These are phyloP conservation scores for Borovskyia barvae DNA, from an alignment of 208 protist genomes.

Conservation along the genomic window DNA sequence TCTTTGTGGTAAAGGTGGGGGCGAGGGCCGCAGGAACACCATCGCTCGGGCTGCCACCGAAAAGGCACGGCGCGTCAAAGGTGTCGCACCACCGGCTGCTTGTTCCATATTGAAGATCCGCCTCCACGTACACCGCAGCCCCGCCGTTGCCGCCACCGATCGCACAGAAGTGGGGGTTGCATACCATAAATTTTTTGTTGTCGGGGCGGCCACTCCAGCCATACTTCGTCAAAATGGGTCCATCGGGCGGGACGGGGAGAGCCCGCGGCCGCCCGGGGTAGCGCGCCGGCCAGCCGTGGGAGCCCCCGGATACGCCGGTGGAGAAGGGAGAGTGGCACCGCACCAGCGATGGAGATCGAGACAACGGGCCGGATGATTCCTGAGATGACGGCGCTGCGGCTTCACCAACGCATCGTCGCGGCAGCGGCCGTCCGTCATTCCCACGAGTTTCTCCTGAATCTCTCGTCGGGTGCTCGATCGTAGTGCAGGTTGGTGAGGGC, in stretches of 20 bases:
- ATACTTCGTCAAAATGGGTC: constrained; percentile 39
- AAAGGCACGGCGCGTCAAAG: constrained; percentile 47
- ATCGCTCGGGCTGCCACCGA: not conserved
- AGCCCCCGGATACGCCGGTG: too few species aligned
- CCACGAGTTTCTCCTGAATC: too few species aligned
- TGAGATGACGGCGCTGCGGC: too few species aligned
- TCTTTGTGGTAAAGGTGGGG: not conserved
- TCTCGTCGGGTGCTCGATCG: constrained; percentile 3
- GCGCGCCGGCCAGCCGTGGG: too few species aligned
- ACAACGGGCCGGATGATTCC: too few species aligned
- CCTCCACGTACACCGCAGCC: constrained; percentile 53
- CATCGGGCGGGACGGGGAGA: too few species aligned
- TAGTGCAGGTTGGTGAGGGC: constrained; percentile 12
- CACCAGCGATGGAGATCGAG: too few species aligned
- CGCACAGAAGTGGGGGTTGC: constrained; percentile 42
- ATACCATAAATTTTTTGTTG: constrained; percentile 47
- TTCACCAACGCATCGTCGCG: too few species aligned
- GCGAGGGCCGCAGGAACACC: not conserved
- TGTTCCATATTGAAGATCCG: constrained; percentile 44
- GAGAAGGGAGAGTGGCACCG: too few species aligned
- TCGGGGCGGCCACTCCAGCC: constrained; percentile 19
- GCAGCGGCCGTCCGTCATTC: too few species aligned
- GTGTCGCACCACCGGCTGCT: constrained; percentile 56
- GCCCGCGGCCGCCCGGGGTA: too few species aligned
- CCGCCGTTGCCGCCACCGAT: constrained; percentile 54